phyloP scores from a whole-genome alignment of 495 filamentous ascomycete genomes.

The Xylaria telfairii region DNA sequence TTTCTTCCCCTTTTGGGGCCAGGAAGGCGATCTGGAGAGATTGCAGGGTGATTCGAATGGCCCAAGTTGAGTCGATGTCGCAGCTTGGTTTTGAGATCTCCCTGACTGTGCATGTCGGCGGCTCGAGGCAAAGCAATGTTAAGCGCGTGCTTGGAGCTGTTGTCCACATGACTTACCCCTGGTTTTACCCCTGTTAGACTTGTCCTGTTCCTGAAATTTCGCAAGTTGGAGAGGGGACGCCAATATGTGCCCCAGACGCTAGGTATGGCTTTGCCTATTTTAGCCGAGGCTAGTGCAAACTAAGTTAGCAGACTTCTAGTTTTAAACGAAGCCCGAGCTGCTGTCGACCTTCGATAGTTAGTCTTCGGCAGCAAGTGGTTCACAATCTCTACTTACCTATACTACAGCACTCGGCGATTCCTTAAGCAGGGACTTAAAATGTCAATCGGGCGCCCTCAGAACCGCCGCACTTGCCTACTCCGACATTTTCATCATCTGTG shows the following conservation, averaged over 20 bases:
- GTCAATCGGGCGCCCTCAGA: background rate
- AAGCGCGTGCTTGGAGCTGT: slow-evolving; percentile 1
- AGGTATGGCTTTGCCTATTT: background rate
- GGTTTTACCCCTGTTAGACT: slow-evolving; percentile 20
- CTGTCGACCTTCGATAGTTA: too few species aligned
- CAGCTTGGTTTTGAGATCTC: slow-evolving; percentile 21
- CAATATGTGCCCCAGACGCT: slow-evolving; percentile 3
- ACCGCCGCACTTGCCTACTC: too few species aligned
- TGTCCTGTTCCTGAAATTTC: slow-evolving; percentile 21
- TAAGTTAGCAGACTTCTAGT: too few species aligned
- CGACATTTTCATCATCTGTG: background rate
- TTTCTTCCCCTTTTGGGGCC: slow-evolving; percentile 17
- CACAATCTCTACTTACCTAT: too few species aligned
- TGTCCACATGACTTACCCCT: slow-evolving; percentile 25
- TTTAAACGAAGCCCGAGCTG: background rate
- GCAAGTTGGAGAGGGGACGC: background rate
- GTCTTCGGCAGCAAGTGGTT: background rate
- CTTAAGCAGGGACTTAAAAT: too few species aligned
- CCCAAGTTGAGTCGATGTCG: slow-evolving; percentile 20
- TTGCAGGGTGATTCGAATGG: slow-evolving; percentile 18
- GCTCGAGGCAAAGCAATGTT: slow-evolving; percentile 4
- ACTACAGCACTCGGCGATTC: too few species aligned
- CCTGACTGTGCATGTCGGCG: background rate
- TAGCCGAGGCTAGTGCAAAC: background rate
- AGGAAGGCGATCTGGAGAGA: slow-evolving; percentile 6